These are phyloP conservation scores for Phytophthora podocarpi DNA, from an alignment of 352 stramenopile species.

Conservation along the genomic window DNA sequence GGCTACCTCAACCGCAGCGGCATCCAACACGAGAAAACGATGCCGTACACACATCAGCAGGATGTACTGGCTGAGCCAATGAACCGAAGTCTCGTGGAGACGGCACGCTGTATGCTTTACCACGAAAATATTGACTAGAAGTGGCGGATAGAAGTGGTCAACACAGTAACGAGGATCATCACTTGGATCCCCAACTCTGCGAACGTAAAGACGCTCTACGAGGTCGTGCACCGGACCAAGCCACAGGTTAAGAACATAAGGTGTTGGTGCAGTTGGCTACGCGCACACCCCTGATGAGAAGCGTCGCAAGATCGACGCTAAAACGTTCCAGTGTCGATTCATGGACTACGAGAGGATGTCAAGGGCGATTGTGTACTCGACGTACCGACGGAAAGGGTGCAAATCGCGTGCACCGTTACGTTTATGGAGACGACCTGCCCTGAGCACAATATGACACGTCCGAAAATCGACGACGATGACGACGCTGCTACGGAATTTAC, in stretches of 20 bases:
- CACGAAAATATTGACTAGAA: no score
- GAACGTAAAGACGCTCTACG: slow-evolving; percentile 8
- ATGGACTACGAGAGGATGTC: neutral
- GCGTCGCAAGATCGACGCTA: slow-evolving; percentile 12
- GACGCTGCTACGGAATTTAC: neutral
- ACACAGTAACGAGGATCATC: no score
- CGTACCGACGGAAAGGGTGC: neutral
- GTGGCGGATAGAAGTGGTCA: no score
- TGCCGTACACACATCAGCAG: no score
- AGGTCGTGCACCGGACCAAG: neutral
- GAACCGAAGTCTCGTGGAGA: no score
- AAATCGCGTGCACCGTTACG: neutral
- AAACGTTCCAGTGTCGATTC: neutral
- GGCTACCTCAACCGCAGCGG: no score
- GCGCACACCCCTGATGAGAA: slow-evolving; percentile 19
- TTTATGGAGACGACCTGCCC: no score
- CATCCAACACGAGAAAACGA: no score
- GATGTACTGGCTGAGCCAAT: no score
- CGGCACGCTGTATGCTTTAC: no score
- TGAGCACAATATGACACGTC: no score
- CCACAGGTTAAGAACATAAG: slow-evolving; percentile 8
- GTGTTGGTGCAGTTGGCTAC: slow-evolving; percentile 16
- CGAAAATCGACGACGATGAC: neutral
- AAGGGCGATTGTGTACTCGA: slow-evolving; percentile 4
- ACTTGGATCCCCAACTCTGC: slow-evolving; percentile 17